Conservation (phyloP, 2,329 filamentous ascomycete genomes). For the Aureobasidium sp. region DNA sequence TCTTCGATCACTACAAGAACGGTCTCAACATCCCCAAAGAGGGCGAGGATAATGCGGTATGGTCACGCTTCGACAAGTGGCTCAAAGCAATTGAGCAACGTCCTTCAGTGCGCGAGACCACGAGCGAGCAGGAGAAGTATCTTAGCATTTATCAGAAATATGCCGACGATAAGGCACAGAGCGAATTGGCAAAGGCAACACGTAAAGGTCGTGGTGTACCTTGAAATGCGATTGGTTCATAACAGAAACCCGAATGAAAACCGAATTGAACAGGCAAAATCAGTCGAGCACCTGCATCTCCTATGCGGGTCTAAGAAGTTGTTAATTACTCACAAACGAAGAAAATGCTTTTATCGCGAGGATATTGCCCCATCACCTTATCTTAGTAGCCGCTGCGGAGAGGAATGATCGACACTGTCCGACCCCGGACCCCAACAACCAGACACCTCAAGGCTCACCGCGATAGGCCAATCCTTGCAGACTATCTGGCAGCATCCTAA, state of each 20-base stretch:
- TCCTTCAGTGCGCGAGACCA: conserved; percentile 57
- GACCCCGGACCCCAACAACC: not conserved
- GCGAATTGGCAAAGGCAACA: conserved; percentile 39
- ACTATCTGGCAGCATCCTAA: too few relatives aligned
- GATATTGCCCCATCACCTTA: not conserved
- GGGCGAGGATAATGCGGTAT: conserved; percentile 47
- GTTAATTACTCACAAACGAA: not conserved
- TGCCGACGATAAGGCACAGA: conserved; percentile 39
- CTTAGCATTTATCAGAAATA: conserved; percentile 54
- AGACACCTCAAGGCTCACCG: not conserved
- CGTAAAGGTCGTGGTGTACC: conserved; percentile 55
- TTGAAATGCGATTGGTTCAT: conserved; percentile 24
- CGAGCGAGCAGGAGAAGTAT: conserved; percentile 59
- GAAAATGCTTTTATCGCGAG: not conserved
- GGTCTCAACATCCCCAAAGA: conserved; percentile 43
- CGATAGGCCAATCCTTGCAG: too few relatives aligned
- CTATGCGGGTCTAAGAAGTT: too few relatives aligned
- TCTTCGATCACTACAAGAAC: conserved; percentile 67
- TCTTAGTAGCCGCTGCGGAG: not conserved
- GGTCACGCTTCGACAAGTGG: conserved; percentile 60
- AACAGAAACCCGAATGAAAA: not conserved
- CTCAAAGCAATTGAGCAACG: conserved; percentile 48
- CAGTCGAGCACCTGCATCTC: not conserved
- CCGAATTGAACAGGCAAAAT: not conserved
- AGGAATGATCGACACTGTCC: not conserved